Percentiles rank a stretch among this genome's conserved stretches.
Conservation (phyloP, 2,329 filamentous ascomycete genomes). For the Pseudogymnoascus sp. region DNA sequence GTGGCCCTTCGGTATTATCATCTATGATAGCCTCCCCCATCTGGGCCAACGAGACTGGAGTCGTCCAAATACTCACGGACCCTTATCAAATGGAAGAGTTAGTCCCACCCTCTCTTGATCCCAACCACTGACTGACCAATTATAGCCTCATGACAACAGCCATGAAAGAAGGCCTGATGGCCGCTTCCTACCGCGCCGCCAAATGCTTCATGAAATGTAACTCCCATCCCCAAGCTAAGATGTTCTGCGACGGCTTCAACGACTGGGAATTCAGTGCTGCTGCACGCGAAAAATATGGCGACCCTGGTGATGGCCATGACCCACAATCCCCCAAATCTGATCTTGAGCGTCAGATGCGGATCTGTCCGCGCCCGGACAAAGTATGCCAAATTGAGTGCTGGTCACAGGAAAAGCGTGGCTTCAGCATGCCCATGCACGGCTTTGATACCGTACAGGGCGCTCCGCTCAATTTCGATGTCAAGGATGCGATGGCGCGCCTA, state of each 20-base stretch:
- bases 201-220: slow-evolving; percentile 12
- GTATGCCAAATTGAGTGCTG: slow-evolving; percentile 13
- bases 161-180: slow-evolving; percentile 11
- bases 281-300: background rate
- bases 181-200: background rate
- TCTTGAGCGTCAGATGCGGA: background rate
- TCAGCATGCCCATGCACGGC: slow-evolving; percentile 10
- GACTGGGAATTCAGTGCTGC: slow-evolving; percentile 7
- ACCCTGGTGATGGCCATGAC: slow-evolving; percentile 1
- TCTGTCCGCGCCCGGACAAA: slow-evolving; percentile 8
- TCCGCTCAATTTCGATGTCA: background rate
- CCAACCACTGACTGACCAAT: background rate
- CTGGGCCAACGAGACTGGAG: slow-evolving; percentile 1
- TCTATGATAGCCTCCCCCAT: background rate
- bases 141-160: background rate
- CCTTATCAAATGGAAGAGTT: slow-evolving; percentile 12
- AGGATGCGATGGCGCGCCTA: background rate
- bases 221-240: background rate
- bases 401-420: slow-evolving; percentile 11
- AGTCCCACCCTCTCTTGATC: background rate
- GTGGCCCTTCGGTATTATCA: background rate
- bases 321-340: background rate
- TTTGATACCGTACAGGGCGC: background rate
- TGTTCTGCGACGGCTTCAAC: slow-evolving; percentile 6
- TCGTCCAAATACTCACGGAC: background rate